These are phyloP conservation scores for Rasamsonia emersonii DNA, from an alignment of 2,329 filamentous ascomycete genomes.

Conservation along the genomic window DNA sequence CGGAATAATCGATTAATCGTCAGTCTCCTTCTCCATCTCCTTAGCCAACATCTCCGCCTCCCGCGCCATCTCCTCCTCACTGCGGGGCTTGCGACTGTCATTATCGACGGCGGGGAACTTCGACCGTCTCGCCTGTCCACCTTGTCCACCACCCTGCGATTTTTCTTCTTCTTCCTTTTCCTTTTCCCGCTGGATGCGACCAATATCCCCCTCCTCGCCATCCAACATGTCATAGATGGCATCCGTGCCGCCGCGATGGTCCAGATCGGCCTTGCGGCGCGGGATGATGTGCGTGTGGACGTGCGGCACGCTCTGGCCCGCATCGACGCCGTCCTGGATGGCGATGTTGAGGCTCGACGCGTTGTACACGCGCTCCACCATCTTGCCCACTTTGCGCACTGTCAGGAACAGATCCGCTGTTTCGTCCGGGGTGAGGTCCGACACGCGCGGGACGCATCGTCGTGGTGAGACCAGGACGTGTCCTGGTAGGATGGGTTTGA, in stretches of 20 bases:
- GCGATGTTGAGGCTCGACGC: slow-evolving; percentile 83
- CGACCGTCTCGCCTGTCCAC: slow-evolving; percentile 33
- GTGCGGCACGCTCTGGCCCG: slow-evolving; percentile 89
- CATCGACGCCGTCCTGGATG: slow-evolving; percentile 83
- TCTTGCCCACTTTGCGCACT: slow-evolving; percentile 71
- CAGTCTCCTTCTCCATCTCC: slow-evolving; percentile 29
- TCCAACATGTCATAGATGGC: slow-evolving; percentile 77
- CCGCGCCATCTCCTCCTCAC: slow-evolving; percentile 64
- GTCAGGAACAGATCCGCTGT: slow-evolving; percentile 80
- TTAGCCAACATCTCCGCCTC: slow-evolving; percentile 63
- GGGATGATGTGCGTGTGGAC: slow-evolving; percentile 91
- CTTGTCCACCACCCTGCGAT: slow-evolving; percentile 6
- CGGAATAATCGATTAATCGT: slow-evolving; percentile 17
- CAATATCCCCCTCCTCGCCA: slow-evolving; percentile 74
- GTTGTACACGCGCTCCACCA: slow-evolving; percentile 55
- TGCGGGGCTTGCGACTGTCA: slow-evolving; percentile 57
- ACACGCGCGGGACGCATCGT: slow-evolving; percentile 59
- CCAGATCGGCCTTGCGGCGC: slow-evolving; percentile 51
- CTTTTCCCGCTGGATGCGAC: slow-evolving; percentile 56
- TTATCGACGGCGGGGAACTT: slow-evolving; percentile 67
- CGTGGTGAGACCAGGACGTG: slow-evolving; percentile 86
- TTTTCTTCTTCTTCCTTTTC: slow-evolving; percentile 10
- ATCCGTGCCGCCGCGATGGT: slow-evolving; percentile 54
- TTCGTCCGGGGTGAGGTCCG: slow-evolving; percentile 63
- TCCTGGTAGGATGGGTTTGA: slow-evolving; percentile 87